These are phyloP conservation scores for Vigna radiata DNA, from an alignment of 306 rosid genomes.

Conservation along the genomic window DNA sequence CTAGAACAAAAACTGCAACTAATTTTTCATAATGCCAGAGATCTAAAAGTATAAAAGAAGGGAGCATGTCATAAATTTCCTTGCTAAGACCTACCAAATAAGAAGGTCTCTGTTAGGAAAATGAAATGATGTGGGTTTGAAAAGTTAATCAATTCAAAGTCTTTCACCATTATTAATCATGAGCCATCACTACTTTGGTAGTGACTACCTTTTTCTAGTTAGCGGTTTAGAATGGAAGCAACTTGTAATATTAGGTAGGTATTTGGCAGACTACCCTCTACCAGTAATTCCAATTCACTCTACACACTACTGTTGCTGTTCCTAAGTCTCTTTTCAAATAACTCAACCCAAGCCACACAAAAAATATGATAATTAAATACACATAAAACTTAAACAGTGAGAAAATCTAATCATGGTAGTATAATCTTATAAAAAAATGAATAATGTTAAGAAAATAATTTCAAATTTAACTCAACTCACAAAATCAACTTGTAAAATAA, in stretches of 20 bases:
- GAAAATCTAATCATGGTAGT: background rate
- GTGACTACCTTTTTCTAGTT: conserved; percentile 29
- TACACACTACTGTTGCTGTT: background rate
- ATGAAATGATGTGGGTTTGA: conserved; percentile 21
- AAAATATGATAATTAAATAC: too few relatives aligned
- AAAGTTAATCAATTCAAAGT: background rate
- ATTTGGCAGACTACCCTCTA: background rate
- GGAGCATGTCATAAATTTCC: background rate
- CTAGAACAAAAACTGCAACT: background rate
- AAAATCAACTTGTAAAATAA: too few relatives aligned
- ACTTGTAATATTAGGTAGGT: conserved; percentile 25
- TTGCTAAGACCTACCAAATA: background rate
- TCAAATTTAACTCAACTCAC: too few relatives aligned
- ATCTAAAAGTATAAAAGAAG: background rate
- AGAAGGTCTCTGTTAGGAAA: conserved; percentile 3
- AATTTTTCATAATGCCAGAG: background rate
- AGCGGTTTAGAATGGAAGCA: conserved; percentile 38
- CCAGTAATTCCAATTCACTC: background rate
- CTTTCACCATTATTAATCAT: conserved; percentile 19
- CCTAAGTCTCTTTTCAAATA: too few relatives aligned
- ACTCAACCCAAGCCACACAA: too few relatives aligned
- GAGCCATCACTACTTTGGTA: conserved; percentile 20
- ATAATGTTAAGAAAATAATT: background rate
- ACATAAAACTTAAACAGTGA: too few relatives aligned
- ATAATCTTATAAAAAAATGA: background rate